These are phyloP conservation scores for Kwoniella dendrophila DNA, from an alignment of 768 basidiomycete genomes.

Conservation along the genomic window DNA sequence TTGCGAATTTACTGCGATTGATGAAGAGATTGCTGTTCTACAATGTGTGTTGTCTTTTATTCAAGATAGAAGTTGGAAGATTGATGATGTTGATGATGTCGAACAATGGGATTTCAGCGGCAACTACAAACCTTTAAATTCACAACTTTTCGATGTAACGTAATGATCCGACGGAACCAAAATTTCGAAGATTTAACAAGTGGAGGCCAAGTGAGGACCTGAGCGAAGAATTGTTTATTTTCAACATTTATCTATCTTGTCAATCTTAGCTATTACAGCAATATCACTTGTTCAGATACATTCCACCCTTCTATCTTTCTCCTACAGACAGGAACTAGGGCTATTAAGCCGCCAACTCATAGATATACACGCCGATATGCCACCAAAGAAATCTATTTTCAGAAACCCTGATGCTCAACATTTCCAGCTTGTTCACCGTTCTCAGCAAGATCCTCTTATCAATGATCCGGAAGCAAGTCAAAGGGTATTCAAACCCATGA, in stretches of 20 bases:
- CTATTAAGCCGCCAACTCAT: not conserved
- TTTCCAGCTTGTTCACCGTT: conserved; percentile 95
- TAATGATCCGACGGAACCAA: conserved; percentile 32
- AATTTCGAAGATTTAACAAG: conserved; percentile 20
- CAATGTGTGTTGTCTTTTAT: too few relatives aligned
- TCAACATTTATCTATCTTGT: too few relatives aligned
- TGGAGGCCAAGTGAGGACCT: not conserved
- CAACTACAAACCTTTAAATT: not conserved
- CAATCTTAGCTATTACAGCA: too few relatives aligned
- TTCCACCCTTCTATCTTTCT: not conserved
- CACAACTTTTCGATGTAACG: conserved; percentile 4
- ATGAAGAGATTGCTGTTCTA: too few relatives aligned
- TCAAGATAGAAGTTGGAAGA: too few relatives aligned
- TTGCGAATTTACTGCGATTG: not conserved
- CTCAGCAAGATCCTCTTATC: conserved; percentile 91
- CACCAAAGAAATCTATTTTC: conserved; percentile 68
- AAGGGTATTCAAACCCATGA: conserved; percentile 84
- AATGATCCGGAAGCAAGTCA: conserved; percentile 86
- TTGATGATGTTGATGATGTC: conserved; percentile 14
- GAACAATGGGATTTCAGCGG: not conserved
- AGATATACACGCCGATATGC: conserved; percentile 21
- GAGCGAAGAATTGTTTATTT: not conserved
- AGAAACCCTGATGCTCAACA: conserved; percentile 85
- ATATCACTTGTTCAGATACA: not conserved
- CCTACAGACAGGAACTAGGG: not conserved